phyloP scores from a whole-genome alignment of 169 alveolate genomes.

The Eimeria falciformis region DNA sequence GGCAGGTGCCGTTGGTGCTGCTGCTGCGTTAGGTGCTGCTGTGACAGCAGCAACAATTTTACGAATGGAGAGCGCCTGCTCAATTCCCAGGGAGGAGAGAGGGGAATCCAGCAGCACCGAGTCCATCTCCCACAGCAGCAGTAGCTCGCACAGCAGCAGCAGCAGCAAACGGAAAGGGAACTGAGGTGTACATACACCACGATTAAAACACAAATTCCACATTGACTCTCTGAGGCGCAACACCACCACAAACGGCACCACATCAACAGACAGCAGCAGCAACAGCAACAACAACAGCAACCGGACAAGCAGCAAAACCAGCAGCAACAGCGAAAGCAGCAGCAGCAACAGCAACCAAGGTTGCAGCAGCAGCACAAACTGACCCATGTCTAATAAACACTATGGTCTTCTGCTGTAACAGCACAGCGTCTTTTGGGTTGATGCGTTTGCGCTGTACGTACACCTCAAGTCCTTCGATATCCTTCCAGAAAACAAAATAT shows the following conservation, averaged over 20 bases:
- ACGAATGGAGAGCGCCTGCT: constrained; percentile 33
- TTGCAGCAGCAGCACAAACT: neutral
- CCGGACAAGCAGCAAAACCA: neutral
- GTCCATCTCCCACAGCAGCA: constrained; percentile 56
- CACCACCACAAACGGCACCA: constrained; percentile 21
- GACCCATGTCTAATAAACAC: constrained; percentile 32
- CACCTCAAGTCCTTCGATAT: constrained; percentile 33
- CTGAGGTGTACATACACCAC: constrained; percentile 49
- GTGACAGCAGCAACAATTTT: neutral
- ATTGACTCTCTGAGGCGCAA: constrained; percentile 57
- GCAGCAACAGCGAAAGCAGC: neutral
- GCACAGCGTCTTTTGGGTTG: neutral
- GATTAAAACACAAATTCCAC: constrained; percentile 63
- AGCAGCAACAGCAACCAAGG: constrained; percentile 35
- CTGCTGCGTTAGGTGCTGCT: neutral
- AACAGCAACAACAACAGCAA: constrained; percentile 10
- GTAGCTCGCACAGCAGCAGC: constrained; percentile 65
- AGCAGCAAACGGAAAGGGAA: constrained; percentile 69
- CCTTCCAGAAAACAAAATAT: neutral
- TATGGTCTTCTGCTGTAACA: neutral
- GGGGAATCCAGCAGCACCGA: constrained; percentile 70
- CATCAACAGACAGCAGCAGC: constrained; percentile 4
- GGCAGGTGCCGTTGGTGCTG: constrained; percentile 1
- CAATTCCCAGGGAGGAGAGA: constrained; percentile 56
- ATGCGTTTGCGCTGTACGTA: constrained; percentile 26